A percentile compares a stretch with the other conserved stretches of the same genome.
Evolutionary conservation across 352 stramenopile species (phyloP).

Genomic region (Pythium coloratum): DNA sequence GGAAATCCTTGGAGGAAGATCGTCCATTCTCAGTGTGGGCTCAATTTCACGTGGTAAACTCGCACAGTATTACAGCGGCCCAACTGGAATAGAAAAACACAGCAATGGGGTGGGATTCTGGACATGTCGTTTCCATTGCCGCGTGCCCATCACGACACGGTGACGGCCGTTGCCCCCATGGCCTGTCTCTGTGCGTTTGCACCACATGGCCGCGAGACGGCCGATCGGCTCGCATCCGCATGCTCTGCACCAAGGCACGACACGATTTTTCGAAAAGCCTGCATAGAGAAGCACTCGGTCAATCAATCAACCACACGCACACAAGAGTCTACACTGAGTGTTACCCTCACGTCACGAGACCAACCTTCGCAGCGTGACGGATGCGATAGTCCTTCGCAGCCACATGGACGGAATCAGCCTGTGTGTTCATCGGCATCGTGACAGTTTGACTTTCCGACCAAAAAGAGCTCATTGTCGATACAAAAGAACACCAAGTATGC

Average conservation of each 20-base stretch:
- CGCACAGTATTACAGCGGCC: not conserved
- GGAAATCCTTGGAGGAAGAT: constrained; percentile 12
- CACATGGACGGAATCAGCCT: no score
- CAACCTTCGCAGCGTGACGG: no score
- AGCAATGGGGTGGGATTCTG: not conserved
- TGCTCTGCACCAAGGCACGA: not conserved
- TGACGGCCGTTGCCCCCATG: constrained; percentile 18
- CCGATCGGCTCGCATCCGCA: not conserved
- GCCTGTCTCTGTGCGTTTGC: constrained; percentile 15
- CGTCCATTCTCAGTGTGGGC: constrained; percentile 26
- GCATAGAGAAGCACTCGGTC: no score
- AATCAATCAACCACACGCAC: no score
- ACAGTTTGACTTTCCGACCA: no score
- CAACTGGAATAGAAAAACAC: no score
- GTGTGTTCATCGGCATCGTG: no score
- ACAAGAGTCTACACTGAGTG: no score
- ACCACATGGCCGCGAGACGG: constrained; percentile 4
- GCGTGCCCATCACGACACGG: constrained; percentile 9
- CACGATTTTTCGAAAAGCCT: constrained; percentile 4
- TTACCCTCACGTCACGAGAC: no score
- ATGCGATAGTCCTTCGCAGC: no score
- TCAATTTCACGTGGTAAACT: not conserved
- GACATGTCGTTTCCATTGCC: constrained; percentile 8
- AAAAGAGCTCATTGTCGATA: no score
- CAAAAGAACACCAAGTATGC: no score